phyloP scores from a whole-genome alignment of 768 basidiomycete genomes.

The Pleurotus pulmonarius region DNA sequence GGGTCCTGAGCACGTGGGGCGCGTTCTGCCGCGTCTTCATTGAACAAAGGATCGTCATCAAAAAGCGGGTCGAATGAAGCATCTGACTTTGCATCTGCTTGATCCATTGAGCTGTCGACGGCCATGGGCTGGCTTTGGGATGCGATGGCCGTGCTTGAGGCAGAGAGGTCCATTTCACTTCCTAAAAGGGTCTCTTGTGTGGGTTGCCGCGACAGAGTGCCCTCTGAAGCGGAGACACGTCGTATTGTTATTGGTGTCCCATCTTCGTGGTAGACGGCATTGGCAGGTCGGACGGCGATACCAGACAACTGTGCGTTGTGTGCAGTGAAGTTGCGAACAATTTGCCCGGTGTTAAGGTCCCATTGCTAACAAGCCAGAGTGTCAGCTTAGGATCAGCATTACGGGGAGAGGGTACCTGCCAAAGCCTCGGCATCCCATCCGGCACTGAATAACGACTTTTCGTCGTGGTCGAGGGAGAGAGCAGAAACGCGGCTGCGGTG shows the following conservation, averaged over 20 bases:
- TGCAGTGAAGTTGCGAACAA: constrained; percentile 69
- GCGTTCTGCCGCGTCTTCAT: constrained; percentile 34
- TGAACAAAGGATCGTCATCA: constrained; percentile 75
- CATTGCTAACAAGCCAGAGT: constrained; percentile 66
- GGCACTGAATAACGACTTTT: constrained; percentile 85
- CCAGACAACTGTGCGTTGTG: constrained; percentile 85
- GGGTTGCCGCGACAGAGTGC: not conserved
- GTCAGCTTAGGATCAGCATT: constrained; percentile 11
- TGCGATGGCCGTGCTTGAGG: constrained; percentile 13
- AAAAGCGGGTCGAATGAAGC: constrained; percentile 87
- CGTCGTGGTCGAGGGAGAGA: constrained; percentile 75
- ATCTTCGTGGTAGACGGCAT: constrained; percentile 28
- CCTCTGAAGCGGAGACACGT: not conserved
- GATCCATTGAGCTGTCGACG: constrained; percentile 1
- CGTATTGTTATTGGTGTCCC: constrained; percentile 13
- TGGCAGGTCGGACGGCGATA: constrained; percentile 70
- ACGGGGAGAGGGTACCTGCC: constrained; percentile 41
- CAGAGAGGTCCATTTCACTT: constrained; percentile 8
- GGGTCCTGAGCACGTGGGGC: constrained; percentile 1
- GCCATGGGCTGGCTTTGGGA: constrained; percentile 5
- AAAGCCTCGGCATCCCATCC: constrained; percentile 92
- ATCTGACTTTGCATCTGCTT: constrained; percentile 61
- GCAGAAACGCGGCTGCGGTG: constrained; percentile 84
- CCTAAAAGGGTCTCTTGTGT: constrained; percentile 14
- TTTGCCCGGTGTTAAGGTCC: constrained; percentile 92